These are phyloP conservation scores for Colletotrichum paranaense DNA, from an alignment of 2,329 filamentous ascomycete species.

Conservation along the genomic window DNA sequence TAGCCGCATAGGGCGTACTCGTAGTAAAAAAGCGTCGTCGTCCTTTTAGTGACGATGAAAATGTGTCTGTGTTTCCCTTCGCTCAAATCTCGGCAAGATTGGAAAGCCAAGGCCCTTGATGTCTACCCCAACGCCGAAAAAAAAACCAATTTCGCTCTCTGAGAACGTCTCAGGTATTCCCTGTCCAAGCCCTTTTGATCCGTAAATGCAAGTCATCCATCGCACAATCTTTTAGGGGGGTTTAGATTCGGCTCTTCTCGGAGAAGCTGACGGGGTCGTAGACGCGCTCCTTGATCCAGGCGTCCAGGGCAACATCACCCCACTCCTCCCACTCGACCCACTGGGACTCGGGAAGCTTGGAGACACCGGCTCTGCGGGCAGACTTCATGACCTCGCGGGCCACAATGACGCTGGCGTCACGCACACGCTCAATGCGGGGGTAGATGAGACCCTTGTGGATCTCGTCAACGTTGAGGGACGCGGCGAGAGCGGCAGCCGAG, in stretches of 20 bases:
- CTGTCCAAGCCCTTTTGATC: constrained; percentile 18
- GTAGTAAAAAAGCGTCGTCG: constrained; percentile 22
- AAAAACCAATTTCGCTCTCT: constrained; percentile 21
- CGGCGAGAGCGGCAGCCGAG: constrained; percentile 83
- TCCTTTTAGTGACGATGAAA: constrained; percentile 26
- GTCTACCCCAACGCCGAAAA: constrained; percentile 34
- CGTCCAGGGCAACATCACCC: constrained; percentile 71
- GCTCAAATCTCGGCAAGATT: constrained; percentile 25
- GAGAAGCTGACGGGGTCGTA: constrained; percentile 67
- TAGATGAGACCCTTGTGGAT: constrained; percentile 87
- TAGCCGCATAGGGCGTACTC: constrained; percentile 18
- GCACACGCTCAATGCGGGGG: constrained; percentile 89
- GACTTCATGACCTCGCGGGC: constrained; percentile 94
- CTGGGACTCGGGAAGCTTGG: constrained; percentile 73
- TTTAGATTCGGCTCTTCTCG: constrained; percentile 41
- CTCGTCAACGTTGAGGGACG: constrained; percentile 84
- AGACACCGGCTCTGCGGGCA: constrained; percentile 84
- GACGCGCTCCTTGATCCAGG: constrained; percentile 69
- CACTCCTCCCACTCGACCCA: constrained; percentile 80
- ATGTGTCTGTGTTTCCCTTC: constrained; percentile 16
- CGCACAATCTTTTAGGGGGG: not conserved
- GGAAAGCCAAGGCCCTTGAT: constrained; percentile 28
- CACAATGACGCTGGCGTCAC: constrained; percentile 88
- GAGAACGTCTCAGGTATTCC: constrained; percentile 31
- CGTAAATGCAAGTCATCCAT: constrained; percentile 32